Evolutionary conservation across 176 grass and related monocot species (phyloP), one percentile per base, ranked within the genome.

Genomic region (Stipa capillata): DNA sequence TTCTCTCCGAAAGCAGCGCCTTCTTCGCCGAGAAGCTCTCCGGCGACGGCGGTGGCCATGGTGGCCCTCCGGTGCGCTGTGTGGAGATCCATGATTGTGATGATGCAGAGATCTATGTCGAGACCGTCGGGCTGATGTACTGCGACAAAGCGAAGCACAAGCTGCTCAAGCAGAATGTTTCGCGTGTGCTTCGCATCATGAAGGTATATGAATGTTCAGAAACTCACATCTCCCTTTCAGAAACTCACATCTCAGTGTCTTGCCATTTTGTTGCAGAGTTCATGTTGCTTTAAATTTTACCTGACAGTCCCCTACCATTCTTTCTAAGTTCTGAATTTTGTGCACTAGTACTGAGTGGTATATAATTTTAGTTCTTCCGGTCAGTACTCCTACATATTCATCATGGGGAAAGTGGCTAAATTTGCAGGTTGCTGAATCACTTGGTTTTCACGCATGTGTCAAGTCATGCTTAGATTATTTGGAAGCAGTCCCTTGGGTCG

Each of bases 391-490:
- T 44, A 15, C 68, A 48, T 48, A 21, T 31, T 35, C 27, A 80
- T 86, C 16, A 47, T 42, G 0, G 41, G 7, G 71, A 28, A 62
- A 3, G 12, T 64, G 7, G 51, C 34, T 41, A 29, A 20, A 29
- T 68, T 81, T 87, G 17, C 77, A 96, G 93, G 94, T 89, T 55
- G 90, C 94, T 0, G 94, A 91, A 76, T 76, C 70, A 10, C 85
- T 97, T 44, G 85, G 83, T 44, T 97, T 91, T 40, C 84, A 60
- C 42, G 66, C 84, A 31, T 91, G 94, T 59, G 82, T 97, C 13
- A 82, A 81, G 59, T 97, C 91, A 18, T 97, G 94, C 75, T 83
- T 97, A 50, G 89, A 94, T 74, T 97, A 92, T 83, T 83, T 94
- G 71, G 91, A 94, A 85, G 86, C 94, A 10, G 91, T 97, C 17